A percentile compares a stretch with the other conserved stretches of the same genome.
Conservation (phyloP, 202 grass and related monocot genomes). For the Brachypodium distachyon region DNA sequence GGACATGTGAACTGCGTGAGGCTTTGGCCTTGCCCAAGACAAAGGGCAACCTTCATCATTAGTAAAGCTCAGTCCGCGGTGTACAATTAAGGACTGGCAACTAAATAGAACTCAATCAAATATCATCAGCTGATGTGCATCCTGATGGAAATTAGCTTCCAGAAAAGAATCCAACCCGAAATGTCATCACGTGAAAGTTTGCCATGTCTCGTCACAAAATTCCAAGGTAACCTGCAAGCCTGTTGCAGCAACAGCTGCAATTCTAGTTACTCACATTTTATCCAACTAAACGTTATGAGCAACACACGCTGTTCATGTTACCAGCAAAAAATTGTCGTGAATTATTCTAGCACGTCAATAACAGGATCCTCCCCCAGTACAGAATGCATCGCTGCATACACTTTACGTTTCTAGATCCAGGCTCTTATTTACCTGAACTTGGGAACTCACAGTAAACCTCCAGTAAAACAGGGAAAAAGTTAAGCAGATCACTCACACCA, state of each 20-base stretch:
- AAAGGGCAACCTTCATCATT: slow-evolving; percentile 4
- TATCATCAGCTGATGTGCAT: slow-evolving; percentile 15
- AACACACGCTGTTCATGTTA: background rate
- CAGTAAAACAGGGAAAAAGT: background rate
- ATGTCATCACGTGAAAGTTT: slow-evolving; percentile 21
- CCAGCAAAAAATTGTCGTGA: background rate
- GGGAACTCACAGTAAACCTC: slow-evolving; percentile 5
- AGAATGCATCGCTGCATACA: background rate
- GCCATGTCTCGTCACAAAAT: background rate
- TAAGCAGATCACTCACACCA: background rate
- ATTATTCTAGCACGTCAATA: slow-evolving; percentile 1
- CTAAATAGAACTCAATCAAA: slow-evolving; percentile 13
- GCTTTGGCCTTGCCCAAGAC: slow-evolving; percentile 9
- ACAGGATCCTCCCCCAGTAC: background rate
- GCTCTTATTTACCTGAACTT: background rate
- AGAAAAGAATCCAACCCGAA: background rate
- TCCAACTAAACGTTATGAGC: slow-evolving; percentile 5
- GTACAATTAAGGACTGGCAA: background rate
- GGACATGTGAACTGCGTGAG: slow-evolving; percentile 28
- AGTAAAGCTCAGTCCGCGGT: background rate
- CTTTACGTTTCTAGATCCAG: slow-evolving; percentile 18
- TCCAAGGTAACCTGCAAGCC: background rate
- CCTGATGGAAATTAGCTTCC: background rate
- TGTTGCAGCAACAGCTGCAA: background rate
- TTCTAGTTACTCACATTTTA: slow-evolving; percentile 8